These are phyloP conservation scores for Zymoseptoria brevis DNA, from an alignment of 2,329 filamentous ascomycete genomes.

Conservation along the genomic window DNA sequence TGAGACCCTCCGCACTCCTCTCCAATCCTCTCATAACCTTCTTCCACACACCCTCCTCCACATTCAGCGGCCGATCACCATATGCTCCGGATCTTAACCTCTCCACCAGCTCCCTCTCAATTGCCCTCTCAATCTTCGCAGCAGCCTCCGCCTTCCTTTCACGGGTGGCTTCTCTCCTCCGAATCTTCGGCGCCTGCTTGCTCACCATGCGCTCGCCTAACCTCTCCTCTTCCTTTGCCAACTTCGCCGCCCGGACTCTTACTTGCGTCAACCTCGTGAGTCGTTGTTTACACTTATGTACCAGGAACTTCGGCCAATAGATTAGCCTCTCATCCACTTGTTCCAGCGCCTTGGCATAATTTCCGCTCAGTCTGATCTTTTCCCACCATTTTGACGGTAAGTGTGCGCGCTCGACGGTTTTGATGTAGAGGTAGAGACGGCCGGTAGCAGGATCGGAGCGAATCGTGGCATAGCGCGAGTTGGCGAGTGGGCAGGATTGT, in stretches of 20 bases:
- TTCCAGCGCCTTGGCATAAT: conserved; percentile 82
- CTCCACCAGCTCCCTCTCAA: conserved; percentile 91
- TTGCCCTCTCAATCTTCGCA: conserved; percentile 90
- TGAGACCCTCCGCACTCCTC: conserved; percentile 69
- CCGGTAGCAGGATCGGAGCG: conserved; percentile 73
- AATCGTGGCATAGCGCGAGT: conserved; percentile 86
- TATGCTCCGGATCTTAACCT: conserved; percentile 86
- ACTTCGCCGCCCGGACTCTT: conserved; percentile 63
- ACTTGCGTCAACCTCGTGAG: conserved; percentile 90
- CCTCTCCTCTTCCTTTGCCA: conserved; percentile 82
- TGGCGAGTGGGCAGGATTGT: conserved; percentile 84
- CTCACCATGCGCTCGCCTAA: conserved; percentile 83
- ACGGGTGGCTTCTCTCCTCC: conserved; percentile 40
- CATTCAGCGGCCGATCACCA: conserved; percentile 88
- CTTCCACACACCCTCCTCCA: conserved; percentile 93
- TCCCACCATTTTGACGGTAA: conserved; percentile 92
- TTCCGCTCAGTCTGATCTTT: conserved; percentile 77
- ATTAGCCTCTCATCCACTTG: conserved; percentile 79
- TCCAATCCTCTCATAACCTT: conserved; percentile 89
- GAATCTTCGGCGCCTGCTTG: conserved; percentile 84
- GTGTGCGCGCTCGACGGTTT: conserved; percentile 82
- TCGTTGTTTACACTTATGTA: conserved; percentile 94
- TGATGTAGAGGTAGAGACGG: conserved; percentile 91
- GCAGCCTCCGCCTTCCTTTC: conserved; percentile 45
- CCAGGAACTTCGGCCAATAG: conserved; percentile 90